These are phyloP conservation scores for Byssoonygena ceratinophila DNA, from an alignment of 2,329 filamentous ascomycete genomes.

Conservation along the genomic window DNA sequence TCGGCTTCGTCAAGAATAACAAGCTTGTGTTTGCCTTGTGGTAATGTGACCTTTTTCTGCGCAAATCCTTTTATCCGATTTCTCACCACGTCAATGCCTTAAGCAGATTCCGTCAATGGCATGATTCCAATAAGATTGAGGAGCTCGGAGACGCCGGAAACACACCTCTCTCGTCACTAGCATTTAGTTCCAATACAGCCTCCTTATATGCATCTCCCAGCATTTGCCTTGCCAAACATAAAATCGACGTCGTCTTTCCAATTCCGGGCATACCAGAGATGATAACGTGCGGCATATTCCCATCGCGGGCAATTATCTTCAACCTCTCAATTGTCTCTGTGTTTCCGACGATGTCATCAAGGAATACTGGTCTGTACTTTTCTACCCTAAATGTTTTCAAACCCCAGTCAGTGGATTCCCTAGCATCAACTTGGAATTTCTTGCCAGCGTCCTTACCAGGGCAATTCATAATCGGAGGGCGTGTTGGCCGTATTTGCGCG, in stretches of 20 bases:
- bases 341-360: conserved; percentile 96
- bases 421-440: not conserved
- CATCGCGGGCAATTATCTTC: conserved; percentile 96
- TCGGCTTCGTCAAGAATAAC: conserved; percentile 97
- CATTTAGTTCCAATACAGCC: conserved; percentile 90
- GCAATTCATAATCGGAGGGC: conserved; percentile 39
- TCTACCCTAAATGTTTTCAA: conserved; percentile 62
- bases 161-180: conserved; percentile 78
- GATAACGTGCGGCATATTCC: conserved; percentile 98
- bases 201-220: conserved; percentile 93
- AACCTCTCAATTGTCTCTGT: conserved; percentile 93
- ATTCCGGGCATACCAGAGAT: conserved; percentile 99
- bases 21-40: conserved; percentile 81
- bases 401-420: not conserved
- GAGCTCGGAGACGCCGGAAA: not conserved
- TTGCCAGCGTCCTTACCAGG: conserved; percentile 32
- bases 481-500: conserved; percentile 33
- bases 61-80: conserved; percentile 98
- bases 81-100: conserved; percentile 89
- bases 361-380: conserved; percentile 89
- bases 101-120: not conserved
- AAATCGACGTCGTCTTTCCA: conserved; percentile 91
- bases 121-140: not conserved
- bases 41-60: conserved; percentile 95
- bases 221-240: conserved; percentile 84